Percentiles rank a stretch among this genome's conserved stretches.
phyloP scores from a whole-genome alignment of 2,329 filamentous ascomycete species.

The Hypoxylon sp. region DNA sequence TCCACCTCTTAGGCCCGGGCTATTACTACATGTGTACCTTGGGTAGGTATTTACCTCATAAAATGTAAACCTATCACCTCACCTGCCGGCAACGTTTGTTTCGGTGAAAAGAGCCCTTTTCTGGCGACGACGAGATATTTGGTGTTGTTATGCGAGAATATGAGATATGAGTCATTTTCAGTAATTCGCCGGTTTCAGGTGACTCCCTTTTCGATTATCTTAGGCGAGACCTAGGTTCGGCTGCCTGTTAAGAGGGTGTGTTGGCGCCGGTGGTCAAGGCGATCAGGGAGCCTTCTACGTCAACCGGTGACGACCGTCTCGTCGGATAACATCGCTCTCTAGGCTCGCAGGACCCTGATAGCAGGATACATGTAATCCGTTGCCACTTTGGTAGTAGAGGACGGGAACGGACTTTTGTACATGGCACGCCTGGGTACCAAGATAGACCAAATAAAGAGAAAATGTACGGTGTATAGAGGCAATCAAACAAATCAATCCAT shows the following conservation, averaged over 20 bases:
- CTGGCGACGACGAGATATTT: background rate
- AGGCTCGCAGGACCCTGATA: background rate
- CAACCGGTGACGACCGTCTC: background rate
- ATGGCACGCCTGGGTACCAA: background rate
- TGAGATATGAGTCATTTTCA: conserved; percentile 2
- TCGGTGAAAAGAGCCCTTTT: background rate
- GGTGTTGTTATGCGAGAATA: too few species aligned
- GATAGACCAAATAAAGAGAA: background rate
- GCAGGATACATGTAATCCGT: background rate
- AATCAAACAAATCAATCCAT: conserved; percentile 8
- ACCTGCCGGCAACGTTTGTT: background rate
- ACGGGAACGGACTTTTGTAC: background rate
- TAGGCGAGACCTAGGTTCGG: background rate
- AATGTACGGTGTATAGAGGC: background rate
- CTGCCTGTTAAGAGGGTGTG: conserved; percentile 6
- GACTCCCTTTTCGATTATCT: background rate
- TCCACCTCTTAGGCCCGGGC: too few species aligned
- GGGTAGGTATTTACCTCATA: background rate
- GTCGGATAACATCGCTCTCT: background rate
- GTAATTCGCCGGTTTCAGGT: conserved; percentile 1
- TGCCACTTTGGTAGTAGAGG: background rate
- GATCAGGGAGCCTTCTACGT: conserved; percentile 7
- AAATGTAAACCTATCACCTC: conserved; percentile 8
- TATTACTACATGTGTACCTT: background rate
- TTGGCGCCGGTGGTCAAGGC: conserved; percentile 12